A percentile compares a stretch with the other conserved stretches of the same genome.
phyloP scores from a whole-genome alignment of 495 filamentous ascomycete genomes.

The Daldinia concentrica region DNA sequence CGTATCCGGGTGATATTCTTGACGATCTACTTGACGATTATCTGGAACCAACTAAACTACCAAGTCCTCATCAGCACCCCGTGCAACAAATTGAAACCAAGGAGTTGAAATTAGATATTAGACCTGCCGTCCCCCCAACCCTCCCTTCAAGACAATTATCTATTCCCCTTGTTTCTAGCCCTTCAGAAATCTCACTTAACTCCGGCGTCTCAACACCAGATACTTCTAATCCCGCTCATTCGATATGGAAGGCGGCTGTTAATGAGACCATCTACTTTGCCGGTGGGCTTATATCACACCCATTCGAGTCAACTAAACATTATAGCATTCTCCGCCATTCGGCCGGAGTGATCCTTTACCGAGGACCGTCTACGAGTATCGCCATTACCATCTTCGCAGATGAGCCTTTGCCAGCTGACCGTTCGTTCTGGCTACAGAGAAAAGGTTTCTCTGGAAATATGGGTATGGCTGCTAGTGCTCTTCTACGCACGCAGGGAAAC shows the following conservation, averaged over 20 bases:
- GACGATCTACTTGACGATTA: conserved; percentile 44
- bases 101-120: conserved; percentile 20
- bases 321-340: conserved; percentile 74
- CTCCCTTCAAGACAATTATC: conserved; percentile 21
- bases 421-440: conserved; percentile 71
- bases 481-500: conserved; percentile 62
- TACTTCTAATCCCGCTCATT: conserved; percentile 17
- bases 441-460: conserved; percentile 74
- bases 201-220: conserved; percentile 18
- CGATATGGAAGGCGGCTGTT: conserved; percentile 57
- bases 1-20: conserved; percentile 24
- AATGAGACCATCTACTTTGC: conserved; percentile 69
- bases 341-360: conserved; percentile 68
- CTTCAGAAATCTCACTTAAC: conserved; percentile 37
- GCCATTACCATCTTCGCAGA: conserved; percentile 70
- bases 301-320: conserved; percentile 71
- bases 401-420: conserved; percentile 62
- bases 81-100: conserved; percentile 10
- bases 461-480: conserved; percentile 70
- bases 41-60: conserved; percentile 35
- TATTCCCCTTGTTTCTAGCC: conserved; percentile 30
- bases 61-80: conserved; percentile 13
- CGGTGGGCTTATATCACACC: conserved; percentile 68
- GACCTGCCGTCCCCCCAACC: conserved; percentile 4
- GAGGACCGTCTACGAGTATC: conserved; percentile 68